phyloP scores from a whole-genome alignment of 345 rosid species.

The Eucalyptus coolabah region DNA sequence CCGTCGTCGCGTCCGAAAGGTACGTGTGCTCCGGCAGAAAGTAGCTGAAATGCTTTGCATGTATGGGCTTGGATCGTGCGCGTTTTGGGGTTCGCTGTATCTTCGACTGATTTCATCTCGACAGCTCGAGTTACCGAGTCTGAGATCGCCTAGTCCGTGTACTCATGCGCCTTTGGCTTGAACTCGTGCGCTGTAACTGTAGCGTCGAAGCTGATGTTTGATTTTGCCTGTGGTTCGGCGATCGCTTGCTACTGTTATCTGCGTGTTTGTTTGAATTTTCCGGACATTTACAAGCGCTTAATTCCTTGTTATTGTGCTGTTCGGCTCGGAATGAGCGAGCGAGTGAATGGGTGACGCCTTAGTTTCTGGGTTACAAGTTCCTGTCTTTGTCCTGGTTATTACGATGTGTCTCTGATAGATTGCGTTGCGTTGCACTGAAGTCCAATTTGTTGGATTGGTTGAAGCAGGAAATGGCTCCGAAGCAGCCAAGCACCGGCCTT shows the following conservation, averaged over 20 bases:
- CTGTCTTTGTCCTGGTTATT: background rate
- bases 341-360: background rate
- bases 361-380: background rate
- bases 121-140: background rate
- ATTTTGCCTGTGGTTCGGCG: background rate
- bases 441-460: background rate
- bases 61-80: background rate
- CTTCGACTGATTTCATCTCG: background rate
- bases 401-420: background rate
- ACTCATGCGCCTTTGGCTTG: background rate
- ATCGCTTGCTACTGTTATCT: background rate
- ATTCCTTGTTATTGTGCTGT: background rate
- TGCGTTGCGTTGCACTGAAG: background rate
- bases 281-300: background rate
- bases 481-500: slow-evolving; percentile 40
- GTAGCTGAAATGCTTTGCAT: background rate
- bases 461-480: slow-evolving; percentile 39
- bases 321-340: background rate
- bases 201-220: background rate
- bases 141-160: background rate
- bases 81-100: background rate
- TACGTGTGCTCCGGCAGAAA: background rate
- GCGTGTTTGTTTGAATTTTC: background rate
- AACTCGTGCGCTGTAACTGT: background rate
- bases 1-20: background rate